phyloP scores from a whole-genome alignment of 2,329 filamentous ascomycete genomes.

The Cyclaneusma minus region DNA sequence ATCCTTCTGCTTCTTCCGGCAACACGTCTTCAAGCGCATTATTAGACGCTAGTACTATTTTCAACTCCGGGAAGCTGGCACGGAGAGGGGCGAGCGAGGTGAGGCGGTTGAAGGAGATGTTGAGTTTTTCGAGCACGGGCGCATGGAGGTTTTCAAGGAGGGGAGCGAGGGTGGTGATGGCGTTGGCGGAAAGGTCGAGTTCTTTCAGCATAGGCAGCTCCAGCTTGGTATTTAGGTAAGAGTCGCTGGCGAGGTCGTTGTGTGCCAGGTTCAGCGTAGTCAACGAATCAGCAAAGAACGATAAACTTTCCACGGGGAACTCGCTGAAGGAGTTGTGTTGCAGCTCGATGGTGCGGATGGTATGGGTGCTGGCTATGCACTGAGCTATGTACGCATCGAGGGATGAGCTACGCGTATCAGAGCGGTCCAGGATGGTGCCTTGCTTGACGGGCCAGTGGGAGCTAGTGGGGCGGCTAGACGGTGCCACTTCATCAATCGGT shows the following conservation, averaged over 20 bases:
- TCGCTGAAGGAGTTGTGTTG: constrained; percentile 61
- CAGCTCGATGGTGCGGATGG: constrained; percentile 44
- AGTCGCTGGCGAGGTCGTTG: constrained; percentile 52
- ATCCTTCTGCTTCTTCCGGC: constrained; percentile 56
- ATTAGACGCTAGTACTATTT: constrained; percentile 57
- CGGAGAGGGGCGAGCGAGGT: constrained; percentile 52
- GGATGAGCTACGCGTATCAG: constrained; percentile 46
- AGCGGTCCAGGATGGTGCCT: constrained; percentile 54
- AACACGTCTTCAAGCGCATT: constrained; percentile 64
- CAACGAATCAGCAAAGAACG: constrained; percentile 55
- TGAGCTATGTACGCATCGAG: constrained; percentile 42
- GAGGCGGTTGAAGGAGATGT: constrained; percentile 73
- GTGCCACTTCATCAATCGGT: background rate
- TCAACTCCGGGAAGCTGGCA: constrained; percentile 52
- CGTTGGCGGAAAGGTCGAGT: constrained; percentile 61
- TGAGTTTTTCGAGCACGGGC: constrained; percentile 58
- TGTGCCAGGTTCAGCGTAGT: constrained; percentile 59
- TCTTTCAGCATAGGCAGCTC: constrained; percentile 61
- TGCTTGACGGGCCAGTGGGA: constrained; percentile 37
- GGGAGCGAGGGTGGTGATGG: constrained; percentile 53
- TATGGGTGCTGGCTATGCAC: constrained; percentile 35
- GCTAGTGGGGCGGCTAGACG: constrained; percentile 31
- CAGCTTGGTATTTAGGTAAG: constrained; percentile 50
- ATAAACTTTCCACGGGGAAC: constrained; percentile 53
- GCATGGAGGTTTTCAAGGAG: constrained; percentile 55